Conservation (phyloP, 2,329 filamentous ascomycete species). For the Paraconiothyrium brasiliense region DNA sequence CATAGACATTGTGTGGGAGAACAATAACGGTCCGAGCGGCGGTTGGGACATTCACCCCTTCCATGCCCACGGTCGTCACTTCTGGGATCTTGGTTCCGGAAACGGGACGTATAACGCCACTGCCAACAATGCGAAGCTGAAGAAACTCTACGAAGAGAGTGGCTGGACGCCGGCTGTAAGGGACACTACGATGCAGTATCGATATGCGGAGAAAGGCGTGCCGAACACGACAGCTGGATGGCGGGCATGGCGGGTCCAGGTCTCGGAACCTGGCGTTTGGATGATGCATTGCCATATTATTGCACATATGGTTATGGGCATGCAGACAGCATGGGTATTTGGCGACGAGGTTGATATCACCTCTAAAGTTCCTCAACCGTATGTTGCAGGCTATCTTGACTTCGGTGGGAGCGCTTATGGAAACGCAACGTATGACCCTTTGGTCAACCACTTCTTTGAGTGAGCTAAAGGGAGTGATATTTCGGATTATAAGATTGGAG, state of each 20-base stretch:
- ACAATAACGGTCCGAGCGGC: constrained; percentile 34
- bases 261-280: constrained; percentile 65
- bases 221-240: constrained; percentile 59
- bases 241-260: constrained; percentile 68
- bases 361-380: constrained; percentile 38
- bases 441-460: constrained; percentile 23
- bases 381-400: constrained; percentile 55
- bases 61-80: constrained; percentile 65
- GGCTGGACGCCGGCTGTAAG: constrained; percentile 53
- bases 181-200: constrained; percentile 65
- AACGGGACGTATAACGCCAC: constrained; percentile 62
- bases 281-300: constrained; percentile 70
- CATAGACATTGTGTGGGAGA: constrained; percentile 62
- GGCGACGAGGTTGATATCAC: constrained; percentile 55
- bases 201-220: constrained; percentile 55
- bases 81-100: constrained; percentile 63
- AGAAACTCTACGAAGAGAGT: constrained; percentile 27
- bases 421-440: constrained; percentile 24
- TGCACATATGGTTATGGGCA: constrained; percentile 67
- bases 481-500: no score
- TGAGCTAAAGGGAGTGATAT: background rate
- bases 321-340: constrained; percentile 59
- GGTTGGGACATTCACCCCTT: constrained; percentile 58
- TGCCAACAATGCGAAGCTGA: constrained; percentile 58
- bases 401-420: constrained; percentile 58